Evolutionary conservation across 2,329 filamentous ascomycete species (phyloP).

Genomic region (Colletotrichum destructivum): DNA sequence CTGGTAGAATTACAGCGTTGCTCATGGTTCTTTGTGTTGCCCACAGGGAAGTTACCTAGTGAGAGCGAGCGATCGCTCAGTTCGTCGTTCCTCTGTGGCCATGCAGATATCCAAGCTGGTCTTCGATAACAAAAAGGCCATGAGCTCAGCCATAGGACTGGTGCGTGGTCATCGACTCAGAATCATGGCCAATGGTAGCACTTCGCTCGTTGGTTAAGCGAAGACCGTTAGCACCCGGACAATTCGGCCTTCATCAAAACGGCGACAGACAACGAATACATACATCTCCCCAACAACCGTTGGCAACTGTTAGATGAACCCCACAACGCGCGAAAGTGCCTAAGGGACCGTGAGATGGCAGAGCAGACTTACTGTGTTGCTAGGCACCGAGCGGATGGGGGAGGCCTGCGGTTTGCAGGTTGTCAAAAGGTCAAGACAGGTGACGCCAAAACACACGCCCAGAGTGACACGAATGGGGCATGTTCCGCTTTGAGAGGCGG

Average conservation of each 20-base stretch:
- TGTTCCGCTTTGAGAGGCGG: neutral
- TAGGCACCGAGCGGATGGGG: too few relatives aligned
- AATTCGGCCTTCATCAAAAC: neutral
- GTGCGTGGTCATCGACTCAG: neutral
- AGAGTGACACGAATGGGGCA: neutral
- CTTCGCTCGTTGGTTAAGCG: neutral
- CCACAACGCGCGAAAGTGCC: too few relatives aligned
- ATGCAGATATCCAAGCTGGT: neutral
- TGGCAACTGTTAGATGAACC: too few relatives aligned
- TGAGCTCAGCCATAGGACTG: neutral
- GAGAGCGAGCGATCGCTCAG: neutral
- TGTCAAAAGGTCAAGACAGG: too few relatives aligned
- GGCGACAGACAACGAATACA: neutral
- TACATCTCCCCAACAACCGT: neutral
- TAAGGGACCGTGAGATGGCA: too few relatives aligned
- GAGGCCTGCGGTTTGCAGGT: too few relatives aligned
- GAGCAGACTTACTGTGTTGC: too few relatives aligned
- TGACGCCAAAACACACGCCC: too few relatives aligned
- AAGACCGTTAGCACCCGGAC: neutral
- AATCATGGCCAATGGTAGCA: too few relatives aligned
- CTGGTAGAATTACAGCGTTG: neutral
- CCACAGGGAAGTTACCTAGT: neutral
- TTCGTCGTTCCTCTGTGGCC: neutral
- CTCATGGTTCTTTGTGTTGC: neutral
- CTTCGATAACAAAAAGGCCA: slow-evolving; percentile 12